Base-by-base conservation (phyloP, 192 early-diverging fungal species). In the Spizellomyces sp. region DNA sequence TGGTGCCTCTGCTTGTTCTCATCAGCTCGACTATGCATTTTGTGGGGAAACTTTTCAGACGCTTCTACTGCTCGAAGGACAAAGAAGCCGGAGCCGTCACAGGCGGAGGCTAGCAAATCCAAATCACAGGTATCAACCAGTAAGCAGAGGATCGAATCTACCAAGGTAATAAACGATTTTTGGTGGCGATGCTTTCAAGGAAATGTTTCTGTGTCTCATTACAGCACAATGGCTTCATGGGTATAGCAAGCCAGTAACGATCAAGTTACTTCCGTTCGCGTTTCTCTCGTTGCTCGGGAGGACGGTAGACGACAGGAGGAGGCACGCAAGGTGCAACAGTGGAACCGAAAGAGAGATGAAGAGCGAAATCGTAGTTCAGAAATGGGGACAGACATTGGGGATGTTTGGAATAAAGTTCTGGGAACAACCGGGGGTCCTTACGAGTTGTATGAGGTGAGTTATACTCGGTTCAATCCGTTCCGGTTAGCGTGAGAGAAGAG, bases 221-320 rank as follows among this genome's bases (percentile, higher is more conserved):
- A 48, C 45, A 36, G 44, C 55, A 44, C 15, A 10, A 12, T 50
- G 15, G 41, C 52, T 15, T 15, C 15, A 36, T 36, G 3, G 1
- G 27, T 36, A 36, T 15, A 80, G 70, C 58, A 46, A 46, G 45
- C 67, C 14, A 74, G 69, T 41, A 71, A 75, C 36, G 79, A 80
- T 19, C 64, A 66, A 41, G 82, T 83, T 9, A 81, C 84, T 6
- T 77, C 75, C 64, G 70, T 86, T 55, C 75, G 79, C 10, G 82
- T 84, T 1, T 71, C 80, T 41, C 69, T 85, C 41, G 75, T 79
- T 5, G 74, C 63, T 8, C 80, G 86, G 8, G 86, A 87, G 60
- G 65, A 57, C 19, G 58, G 46, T 19, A 71, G 84, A 14, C 78
- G 84, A n/a, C 62, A 64, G 17, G 86, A 87, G 36, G 84, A 87